A percentile compares a stretch with the other conserved stretches of the same genome.
These are phyloP conservation scores for Blastobotrys elegans DNA, from an alignment of 1,139 yeast species.

Conservation along the genomic window DNA sequence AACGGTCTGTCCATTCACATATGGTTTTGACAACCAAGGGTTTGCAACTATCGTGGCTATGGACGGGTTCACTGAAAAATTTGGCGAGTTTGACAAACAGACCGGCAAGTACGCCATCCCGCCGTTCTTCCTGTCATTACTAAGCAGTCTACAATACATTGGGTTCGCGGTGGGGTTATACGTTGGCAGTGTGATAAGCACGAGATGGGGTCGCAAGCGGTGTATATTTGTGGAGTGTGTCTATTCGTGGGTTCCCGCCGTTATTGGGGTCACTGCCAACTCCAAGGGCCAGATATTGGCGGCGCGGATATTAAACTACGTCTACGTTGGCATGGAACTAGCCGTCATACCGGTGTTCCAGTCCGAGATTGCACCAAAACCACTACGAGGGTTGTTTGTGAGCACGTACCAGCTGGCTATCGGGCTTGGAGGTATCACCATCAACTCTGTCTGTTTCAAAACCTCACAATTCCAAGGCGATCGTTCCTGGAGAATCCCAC, in stretches of 20 bases:
- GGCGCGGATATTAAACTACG: background rate
- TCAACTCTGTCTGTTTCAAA: background rate
- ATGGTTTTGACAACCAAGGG: conserved; percentile 6
- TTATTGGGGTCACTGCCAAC: background rate
- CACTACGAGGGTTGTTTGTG: conserved; percentile 3
- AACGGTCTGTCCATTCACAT: conserved; percentile 1
- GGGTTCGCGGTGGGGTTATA: conserved; percentile 1
- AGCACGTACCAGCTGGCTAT: conserved; percentile 1
- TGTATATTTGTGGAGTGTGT: background rate
- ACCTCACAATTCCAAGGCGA: background rate
- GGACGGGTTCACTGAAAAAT: conserved; percentile 1
- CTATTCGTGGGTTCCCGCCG: conserved; percentile 4
- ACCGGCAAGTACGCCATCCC: conserved; percentile 1
- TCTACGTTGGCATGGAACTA: conserved; percentile 4
- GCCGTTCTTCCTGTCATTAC: background rate
- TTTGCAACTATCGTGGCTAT: conserved; percentile 3
- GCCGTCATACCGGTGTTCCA: conserved; percentile 3
- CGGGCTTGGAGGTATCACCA: background rate
- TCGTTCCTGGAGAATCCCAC: background rate
- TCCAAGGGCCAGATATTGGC: background rate
- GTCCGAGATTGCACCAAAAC: background rate
- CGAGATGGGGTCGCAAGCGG: background rate
- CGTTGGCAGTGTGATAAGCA: background rate
- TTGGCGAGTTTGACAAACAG: background rate
- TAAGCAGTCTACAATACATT: conserved; percentile 4